A percentile compares a stretch with the other conserved stretches of the same genome.
Evolutionary conservation across 2,329 filamentous ascomycete genomes (phyloP).

Genomic region (Aspergillus sp.): DNA sequence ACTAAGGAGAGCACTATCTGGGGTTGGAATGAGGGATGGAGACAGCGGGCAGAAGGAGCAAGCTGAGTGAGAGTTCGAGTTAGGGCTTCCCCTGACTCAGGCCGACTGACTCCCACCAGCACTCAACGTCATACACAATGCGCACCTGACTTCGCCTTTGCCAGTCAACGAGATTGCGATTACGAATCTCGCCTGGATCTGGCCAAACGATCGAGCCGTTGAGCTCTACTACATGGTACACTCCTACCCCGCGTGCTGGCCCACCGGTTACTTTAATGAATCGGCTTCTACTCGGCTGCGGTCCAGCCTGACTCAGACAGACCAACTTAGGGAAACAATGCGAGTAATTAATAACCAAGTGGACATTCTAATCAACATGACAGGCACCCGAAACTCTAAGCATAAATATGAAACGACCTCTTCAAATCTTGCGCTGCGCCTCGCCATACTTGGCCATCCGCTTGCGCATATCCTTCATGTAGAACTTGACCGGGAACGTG

Average conservation of each 20-base stretch:
- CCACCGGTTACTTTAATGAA: too few species aligned
- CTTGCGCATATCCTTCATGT: slow-evolving; percentile 29
- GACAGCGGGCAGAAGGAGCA: too few species aligned
- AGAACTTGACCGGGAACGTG: slow-evolving; percentile 31
- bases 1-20: too few species aligned
- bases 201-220: too few species aligned
- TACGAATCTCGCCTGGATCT: too few species aligned
- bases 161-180: too few species aligned
- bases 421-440: slow-evolving; percentile 3
- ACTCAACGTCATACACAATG: not conserved
- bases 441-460: slow-evolving; percentile 10
- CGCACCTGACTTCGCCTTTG: too few species aligned
- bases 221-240: too few species aligned
- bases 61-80: not conserved
- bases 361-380: not conserved
- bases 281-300: too few species aligned
- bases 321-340: not conserved
- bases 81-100: not conserved
- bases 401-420: too few species aligned
- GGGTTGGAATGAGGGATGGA: not conserved
- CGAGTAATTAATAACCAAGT: not conserved
- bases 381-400: not conserved
- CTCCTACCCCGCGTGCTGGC: too few species aligned
- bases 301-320: too few species aligned
- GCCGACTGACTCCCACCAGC: not conserved